Conservation (phyloP, 345 rosid genomes). For the Ceriops tagal region DNA sequence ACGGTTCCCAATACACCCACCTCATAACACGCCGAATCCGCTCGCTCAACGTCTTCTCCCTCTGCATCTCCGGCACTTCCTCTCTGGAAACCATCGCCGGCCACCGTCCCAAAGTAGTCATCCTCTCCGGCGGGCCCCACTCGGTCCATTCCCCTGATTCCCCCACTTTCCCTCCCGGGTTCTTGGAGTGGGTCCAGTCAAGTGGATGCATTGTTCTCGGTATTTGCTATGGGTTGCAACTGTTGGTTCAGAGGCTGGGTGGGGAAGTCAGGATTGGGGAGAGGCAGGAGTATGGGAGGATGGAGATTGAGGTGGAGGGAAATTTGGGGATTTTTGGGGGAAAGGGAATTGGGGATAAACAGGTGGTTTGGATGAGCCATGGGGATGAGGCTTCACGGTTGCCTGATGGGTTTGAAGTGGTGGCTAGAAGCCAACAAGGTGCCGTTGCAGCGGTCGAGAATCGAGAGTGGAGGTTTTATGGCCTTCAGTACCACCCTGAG, state of each 20-base stretch:
- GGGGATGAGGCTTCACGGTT: slow-evolving; percentile 77
- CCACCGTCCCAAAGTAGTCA: slow-evolving; percentile 64
- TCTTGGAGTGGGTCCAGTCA: slow-evolving; percentile 64
- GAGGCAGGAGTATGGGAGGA: slow-evolving; percentile 89
- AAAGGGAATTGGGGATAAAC: slow-evolving; percentile 57
- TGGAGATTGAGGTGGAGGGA: slow-evolving; percentile 72
- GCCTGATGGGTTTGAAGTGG: slow-evolving; percentile 75
- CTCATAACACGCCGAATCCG: slow-evolving; percentile 91
- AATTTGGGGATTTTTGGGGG: slow-evolving; percentile 57
- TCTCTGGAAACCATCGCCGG: slow-evolving; percentile 53
- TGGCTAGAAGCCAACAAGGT: slow-evolving; percentile 74
- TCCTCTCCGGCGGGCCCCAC: slow-evolving; percentile 97
- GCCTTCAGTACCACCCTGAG: slow-evolving; percentile 97
- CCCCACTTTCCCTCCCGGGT: slow-evolving; percentile 73
- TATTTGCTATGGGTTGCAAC: slow-evolving; percentile 80
- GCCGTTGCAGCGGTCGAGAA: slow-evolving; percentile 77
- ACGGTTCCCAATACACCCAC: slow-evolving; percentile 89
- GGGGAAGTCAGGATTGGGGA: slow-evolving; percentile 73
- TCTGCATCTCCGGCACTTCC: slow-evolving; percentile 82
- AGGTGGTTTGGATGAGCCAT: slow-evolving; percentile 97
- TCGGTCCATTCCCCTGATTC: slow-evolving; percentile 69
- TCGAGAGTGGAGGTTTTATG: slow-evolving; percentile 57
- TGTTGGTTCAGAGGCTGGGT: slow-evolving; percentile 80
- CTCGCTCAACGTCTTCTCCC: slow-evolving; percentile 77
- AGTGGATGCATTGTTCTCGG: slow-evolving; percentile 66